Percentiles rank a stretch among this genome's conserved stretches.
phyloP scores from a whole-genome alignment of 2,329 filamentous ascomycete species.

The Penicillium olsonii region DNA sequence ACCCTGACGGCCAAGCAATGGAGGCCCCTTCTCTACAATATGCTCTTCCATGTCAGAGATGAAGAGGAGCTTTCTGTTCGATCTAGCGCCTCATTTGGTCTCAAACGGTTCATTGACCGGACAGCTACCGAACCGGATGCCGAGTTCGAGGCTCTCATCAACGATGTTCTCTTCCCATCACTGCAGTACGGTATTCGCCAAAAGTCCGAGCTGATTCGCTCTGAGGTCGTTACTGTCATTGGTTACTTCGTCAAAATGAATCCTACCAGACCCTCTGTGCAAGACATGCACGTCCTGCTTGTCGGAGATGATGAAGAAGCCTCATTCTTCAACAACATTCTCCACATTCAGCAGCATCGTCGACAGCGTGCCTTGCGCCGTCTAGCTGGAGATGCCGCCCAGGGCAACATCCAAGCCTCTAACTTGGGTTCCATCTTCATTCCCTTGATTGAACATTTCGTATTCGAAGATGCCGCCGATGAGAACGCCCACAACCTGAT shows the following conservation, averaged over 20 bases:
- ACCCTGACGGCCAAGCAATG: conserved; percentile 72
- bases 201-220: conserved; percentile 77
- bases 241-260: conserved; percentile 74
- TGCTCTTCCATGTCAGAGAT: conserved; percentile 81
- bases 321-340: conserved; percentile 88
- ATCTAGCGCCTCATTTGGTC: conserved; percentile 75
- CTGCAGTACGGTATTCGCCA: conserved; percentile 76
- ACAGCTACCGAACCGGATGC: conserved; percentile 46
- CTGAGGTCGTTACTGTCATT: conserved; percentile 78
- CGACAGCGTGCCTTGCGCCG: conserved; percentile 81
- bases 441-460: conserved; percentile 89
- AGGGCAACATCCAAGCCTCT: conserved; percentile 67
- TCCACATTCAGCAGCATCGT: conserved; percentile 85
- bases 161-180: conserved; percentile 68
- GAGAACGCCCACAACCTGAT: conserved; percentile 76
- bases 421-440: conserved; percentile 87
- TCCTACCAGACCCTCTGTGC: conserved; percentile 68
- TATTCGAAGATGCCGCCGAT: conserved; percentile 80
- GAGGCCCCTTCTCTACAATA: conserved; percentile 84
- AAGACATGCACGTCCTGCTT: conserved; percentile 72
- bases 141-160: conserved; percentile 61
- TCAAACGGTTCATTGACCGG: conserved; percentile 76
- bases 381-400: conserved; percentile 67
- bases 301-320: conserved; percentile 72
- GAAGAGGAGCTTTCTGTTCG: conserved; percentile 87